Conservation (phyloP, 305 asterid genomes). For the Vinca major region DNA sequence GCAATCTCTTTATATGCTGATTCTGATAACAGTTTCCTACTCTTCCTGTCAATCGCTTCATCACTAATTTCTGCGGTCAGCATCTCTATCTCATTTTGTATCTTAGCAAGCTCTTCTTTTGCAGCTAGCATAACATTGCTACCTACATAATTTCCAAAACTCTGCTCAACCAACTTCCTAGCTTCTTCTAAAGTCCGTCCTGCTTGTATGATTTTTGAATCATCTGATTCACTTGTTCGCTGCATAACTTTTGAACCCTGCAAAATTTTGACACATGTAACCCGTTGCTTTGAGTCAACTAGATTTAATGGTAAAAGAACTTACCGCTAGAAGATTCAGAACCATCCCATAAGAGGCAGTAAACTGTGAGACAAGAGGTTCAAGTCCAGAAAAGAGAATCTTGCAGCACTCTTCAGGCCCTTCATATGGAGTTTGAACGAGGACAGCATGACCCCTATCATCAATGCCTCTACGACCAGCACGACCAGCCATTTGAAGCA, state of each 20-base stretch:
- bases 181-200: constrained; percentile 96
- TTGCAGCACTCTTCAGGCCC: constrained; percentile 96
- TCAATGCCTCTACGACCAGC: constrained; percentile 99
- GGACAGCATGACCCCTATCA: constrained; percentile 80
- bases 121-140: constrained; percentile 98
- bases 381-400: constrained; percentile 85
- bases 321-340: constrained; percentile 93
- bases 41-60: constrained; percentile 82
- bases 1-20: constrained; percentile 74
- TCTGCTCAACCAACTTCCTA: constrained; percentile 87
- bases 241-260: constrained; percentile 86
- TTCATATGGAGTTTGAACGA: constrained; percentile 85
- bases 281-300: constrained; percentile 16
- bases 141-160: constrained; percentile 98
- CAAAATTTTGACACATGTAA: constrained; percentile 24
- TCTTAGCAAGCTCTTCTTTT: constrained; percentile 77
- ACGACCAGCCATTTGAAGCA: constrained; percentile 99
- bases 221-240: constrained; percentile 49
- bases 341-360: constrained; percentile 99
- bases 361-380: constrained; percentile 96
- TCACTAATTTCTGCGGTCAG: constrained; percentile 73
- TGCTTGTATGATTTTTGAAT: constrained; percentile 40
- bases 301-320: constrained; percentile 23
- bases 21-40: constrained; percentile 49
- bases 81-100: constrained; percentile 73